These are phyloP conservation scores for Dryadomyces sulphureus DNA, from an alignment of 2,329 filamentous ascomycete species.

Conservation along the genomic window DNA sequence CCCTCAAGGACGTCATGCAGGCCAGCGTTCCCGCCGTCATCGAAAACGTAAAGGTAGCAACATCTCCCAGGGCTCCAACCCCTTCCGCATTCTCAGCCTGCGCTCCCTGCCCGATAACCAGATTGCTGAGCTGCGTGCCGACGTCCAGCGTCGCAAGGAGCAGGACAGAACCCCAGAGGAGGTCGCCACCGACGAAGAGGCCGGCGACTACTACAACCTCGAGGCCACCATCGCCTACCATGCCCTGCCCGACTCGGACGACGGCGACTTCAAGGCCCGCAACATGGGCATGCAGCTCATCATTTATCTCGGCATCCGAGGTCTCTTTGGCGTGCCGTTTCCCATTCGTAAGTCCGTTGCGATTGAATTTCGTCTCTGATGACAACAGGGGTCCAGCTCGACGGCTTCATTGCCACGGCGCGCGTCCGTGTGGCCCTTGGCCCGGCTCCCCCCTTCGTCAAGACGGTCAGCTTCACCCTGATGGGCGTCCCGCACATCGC, in stretches of 20 bases:
- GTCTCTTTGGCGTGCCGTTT: slow-evolving; percentile 75
- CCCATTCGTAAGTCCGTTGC: slow-evolving; percentile 44
- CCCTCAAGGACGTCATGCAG: slow-evolving; percentile 90
- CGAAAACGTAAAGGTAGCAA: slow-evolving; percentile 92
- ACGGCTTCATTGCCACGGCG: slow-evolving; percentile 77
- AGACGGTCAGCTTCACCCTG: slow-evolving; percentile 80
- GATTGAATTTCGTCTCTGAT: not conserved
- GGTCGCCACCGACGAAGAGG: slow-evolving; percentile 75
- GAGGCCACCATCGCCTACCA: slow-evolving; percentile 88
- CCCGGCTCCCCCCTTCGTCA: slow-evolving; percentile 82
- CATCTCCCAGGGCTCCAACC: slow-evolving; percentile 86
- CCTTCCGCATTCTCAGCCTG: slow-evolving; percentile 74
- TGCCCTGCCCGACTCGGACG: slow-evolving; percentile 56
- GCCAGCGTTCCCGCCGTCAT: slow-evolving; percentile 83
- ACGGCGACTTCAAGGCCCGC: slow-evolving; percentile 65
- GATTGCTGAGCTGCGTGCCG: slow-evolving; percentile 67
- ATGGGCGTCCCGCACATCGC: slow-evolving; percentile 87
- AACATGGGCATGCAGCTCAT: slow-evolving; percentile 97
- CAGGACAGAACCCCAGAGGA: slow-evolving; percentile 76
- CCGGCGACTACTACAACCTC: slow-evolving; percentile 84
- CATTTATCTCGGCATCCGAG: slow-evolving; percentile 84
- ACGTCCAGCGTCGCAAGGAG: slow-evolving; percentile 64
- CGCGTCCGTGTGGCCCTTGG: slow-evolving; percentile 72
- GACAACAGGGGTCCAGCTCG: slow-evolving; percentile 55
- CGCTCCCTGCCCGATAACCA: slow-evolving; percentile 72